Base-by-base conservation (phyloP, 179 eudicot species). In the Silene vulgaris region DNA sequence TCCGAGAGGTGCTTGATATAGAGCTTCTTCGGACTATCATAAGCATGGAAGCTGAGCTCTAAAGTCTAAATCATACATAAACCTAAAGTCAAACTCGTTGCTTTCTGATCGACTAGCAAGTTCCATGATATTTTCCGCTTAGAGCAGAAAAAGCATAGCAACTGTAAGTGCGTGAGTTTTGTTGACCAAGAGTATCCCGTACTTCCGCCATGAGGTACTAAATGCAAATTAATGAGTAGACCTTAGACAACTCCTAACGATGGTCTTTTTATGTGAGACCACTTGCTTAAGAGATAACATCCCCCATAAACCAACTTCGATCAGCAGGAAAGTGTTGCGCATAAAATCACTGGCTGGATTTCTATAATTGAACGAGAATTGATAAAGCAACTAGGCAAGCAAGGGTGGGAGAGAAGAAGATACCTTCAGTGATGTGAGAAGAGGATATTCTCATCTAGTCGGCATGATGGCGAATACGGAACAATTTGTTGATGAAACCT, bases 381-480 rank as follows among this genome's bases (percentile, higher is more conserved):
- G 29, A 45, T 14, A 37, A 35, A 54, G 32, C 2, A 48, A 63
- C 48, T 48, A 20, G 4, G 23, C 32, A 54, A 30, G 32, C 11
- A 8, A 67, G 28, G 28, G 17, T 21, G 19, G n/a, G 17, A 16
- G 29, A 28, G 40, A 28, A 77, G 62, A 75, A 48, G 32, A 21
- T 74, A 69, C 73, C 80, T 67, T 40, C 43, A 45, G 59, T 59
- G 45, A 79, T 16, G 78, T 29, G 19, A n/a, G 60, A 32, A 21
- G 52, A 48, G n/a, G 16, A 13, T 43, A 50, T 26, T 1, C 40
- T 13, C 28, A 32, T 80, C 87, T 88, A 92, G 79, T 92, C 98
- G 70, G 82, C 80, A 82, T 93, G 98, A 77, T 85, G 88, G 29
- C 87, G 93, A 75, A 85, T 81, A 56, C 84, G 92, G 64, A 91